phyloP scores from a whole-genome alignment of 371 early-diverging fungal species.

The Phascolomyces articulosus region DNA sequence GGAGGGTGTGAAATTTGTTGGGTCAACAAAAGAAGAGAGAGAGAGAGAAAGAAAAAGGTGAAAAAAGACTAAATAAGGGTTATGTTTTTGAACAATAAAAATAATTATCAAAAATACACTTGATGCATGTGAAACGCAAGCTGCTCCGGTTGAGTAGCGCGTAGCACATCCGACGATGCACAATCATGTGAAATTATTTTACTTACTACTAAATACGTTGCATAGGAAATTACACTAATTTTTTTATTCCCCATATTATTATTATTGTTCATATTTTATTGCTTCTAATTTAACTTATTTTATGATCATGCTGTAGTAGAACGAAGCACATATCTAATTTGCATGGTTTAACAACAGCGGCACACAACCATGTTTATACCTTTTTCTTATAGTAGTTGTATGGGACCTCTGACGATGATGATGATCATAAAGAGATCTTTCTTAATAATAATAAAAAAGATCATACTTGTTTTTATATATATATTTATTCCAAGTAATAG shows the following conservation, averaged over 20 bases:
- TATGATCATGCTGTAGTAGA: too few relatives aligned
- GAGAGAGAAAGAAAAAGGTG: background rate
- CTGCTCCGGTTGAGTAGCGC: background rate
- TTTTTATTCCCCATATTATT: background rate
- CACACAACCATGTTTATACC: too few relatives aligned
- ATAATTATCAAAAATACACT: background rate
- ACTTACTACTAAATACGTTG: background rate
- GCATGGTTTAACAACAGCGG: too few relatives aligned
- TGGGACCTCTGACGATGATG: too few relatives aligned
- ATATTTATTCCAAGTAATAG: too few relatives aligned
- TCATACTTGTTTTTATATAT: too few relatives aligned
- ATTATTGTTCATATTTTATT: too few relatives aligned
- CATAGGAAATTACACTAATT: background rate
- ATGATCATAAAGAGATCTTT: too few relatives aligned
- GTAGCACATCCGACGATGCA: conserved; percentile 7
- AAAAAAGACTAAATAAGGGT: background rate
- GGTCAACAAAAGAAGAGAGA: background rate
- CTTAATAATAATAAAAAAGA: too few relatives aligned
- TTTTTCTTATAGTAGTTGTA: too few relatives aligned
- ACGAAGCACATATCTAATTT: too few relatives aligned
- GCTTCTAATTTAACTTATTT: too few relatives aligned
- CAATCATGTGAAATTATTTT: conserved; percentile 3
- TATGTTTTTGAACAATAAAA: conserved; percentile 3
- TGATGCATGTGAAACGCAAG: conserved; percentile 2
- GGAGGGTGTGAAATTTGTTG: background rate